Evolutionary conservation across 2,329 filamentous ascomycete genomes (phyloP), one percentile per base, ranked within the genome.

Genomic region (Sodiomyces alkalinus): DNA sequence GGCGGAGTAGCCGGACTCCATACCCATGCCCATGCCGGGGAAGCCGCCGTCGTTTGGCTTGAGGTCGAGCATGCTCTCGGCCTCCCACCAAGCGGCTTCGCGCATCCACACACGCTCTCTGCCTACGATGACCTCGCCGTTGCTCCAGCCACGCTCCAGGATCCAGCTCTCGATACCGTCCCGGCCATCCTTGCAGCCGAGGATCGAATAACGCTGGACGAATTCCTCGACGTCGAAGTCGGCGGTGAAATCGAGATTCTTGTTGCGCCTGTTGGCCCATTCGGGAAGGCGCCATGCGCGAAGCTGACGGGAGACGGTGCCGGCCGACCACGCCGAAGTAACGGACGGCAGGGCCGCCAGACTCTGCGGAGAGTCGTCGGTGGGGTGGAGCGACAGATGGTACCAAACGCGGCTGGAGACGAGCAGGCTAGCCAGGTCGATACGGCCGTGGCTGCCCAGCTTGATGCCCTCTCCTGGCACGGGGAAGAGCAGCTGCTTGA

Each of bases 221-320:
- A 98, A 96, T 49, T 98, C 90, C 11, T 93, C 82, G 5, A 86
- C 60, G 43, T 98, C 90, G 41, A 96, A 98, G 45, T 98, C 90
- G 2, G 86, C 83, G 0, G 90, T 98, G 52, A 92, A 98, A 48
- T 98, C 90, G 3, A 96, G 71, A 42, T 79, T 74, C 48, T 82
- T 83, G 49, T 86, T 92, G 27, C 90, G 73, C 31, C 87, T 75
- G 47, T 96, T 98, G 2, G 86, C 82, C 90, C 90, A 98, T 51
- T 98, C 90, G 0, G 90, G 80, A 11, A 98, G 62, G 43, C 90
- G 73, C 87, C 90, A 98, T 3, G 85, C 72, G 12, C 90, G 80
- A 12, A 98, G 68, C 51, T 98, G 90, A 33, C 85, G 77, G 3
- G 90, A 98, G 1, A 98, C 80, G 2, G 80, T 76, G 15, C 83